Base-by-base conservation (phyloP, 2,329 filamentous ascomycete species). In the Pyricularia sp. region DNA sequence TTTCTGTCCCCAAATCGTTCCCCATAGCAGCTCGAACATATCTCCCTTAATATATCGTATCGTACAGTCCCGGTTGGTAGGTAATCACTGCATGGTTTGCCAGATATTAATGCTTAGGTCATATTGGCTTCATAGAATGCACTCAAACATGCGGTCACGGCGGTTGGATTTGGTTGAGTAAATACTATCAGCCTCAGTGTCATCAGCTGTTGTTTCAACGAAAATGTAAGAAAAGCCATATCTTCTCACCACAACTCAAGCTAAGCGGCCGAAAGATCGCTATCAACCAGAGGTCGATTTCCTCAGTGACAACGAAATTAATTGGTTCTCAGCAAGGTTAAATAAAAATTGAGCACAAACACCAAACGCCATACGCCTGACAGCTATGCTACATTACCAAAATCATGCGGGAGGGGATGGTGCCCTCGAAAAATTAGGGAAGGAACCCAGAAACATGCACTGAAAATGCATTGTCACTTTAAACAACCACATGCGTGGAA, bases 401-500 rank as follows among this genome's bases (percentile, higher is more conserved):
- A 55, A 55, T 55, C 42, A 55, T n/a, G 5, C 31, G 28, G 31
- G 42, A n/a, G 20, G 42, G 17, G 42, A n/a, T 5, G 20, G 2
- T n/a, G 20, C 42, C 42, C 42, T n/a, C 20, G 42, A n/a, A n/a
- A 30, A 20, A 7, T 17, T 26, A 28, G 28, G 31, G 31, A 30
- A 12, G 25, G 59, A 28, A 31, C 12, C 14, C 4, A 28, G 17
- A 30, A 30, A 63, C 59, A 20, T 20, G 3, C 59, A 17, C 4
- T 17, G 59, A 25, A 20, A 30, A 20, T 7, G 4, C 4, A 20
- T 26, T 17, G 14, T 9, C 28, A 17, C n/a, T 25, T 74, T 75
- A 85, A 23, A 88, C 84, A 17, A 88, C 82, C 4, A 88, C 86
- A 70, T 88, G 86, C 2, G 85, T 87, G 12, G 85, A 86, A 81